Base-by-base conservation (phyloP, 176 grass and related monocot species). In the Saccharum officinarum region DNA sequence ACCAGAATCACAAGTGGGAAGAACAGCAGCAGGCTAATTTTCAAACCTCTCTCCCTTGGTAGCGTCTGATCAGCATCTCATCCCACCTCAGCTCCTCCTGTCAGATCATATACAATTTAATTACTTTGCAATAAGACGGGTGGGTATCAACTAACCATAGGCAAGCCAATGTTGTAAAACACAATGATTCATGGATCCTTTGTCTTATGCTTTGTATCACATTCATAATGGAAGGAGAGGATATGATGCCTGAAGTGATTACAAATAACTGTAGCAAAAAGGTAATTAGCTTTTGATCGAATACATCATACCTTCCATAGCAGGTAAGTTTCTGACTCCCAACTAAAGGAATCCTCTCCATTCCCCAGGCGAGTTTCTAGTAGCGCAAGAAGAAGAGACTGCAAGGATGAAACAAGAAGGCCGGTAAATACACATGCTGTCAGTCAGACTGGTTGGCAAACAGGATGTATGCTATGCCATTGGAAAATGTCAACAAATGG, bases 11-110 rank as follows among this genome's bases (percentile, higher is more conserved):
- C 1, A 45, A 72, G 2, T 44, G 38, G 22, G 57, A 61, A 72
- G 40, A 45, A 72, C 1, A 54, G 20, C 7, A 20, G 13, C 20
- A 75, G 23, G 50, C 0, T 44, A 50, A 57, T 49, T 14, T 25
- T 33, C 79, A 86, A 52, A 98, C 93, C 93, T 98, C 91, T 93
- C 95, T 95, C 18, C 93, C 93, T 73, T 90, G 69, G 86, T 95
- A 95, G 17, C 80, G 89, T 62, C 61, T 92, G 82, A 95, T 92
- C 73, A 98, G 91, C 77, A 85, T 67, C 77, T 98, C 83, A 83
- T 93, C 84, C 95, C 92, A 98, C 46, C 69, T 70, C 13, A 98
- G 75, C 78, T 98, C 95, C 50, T 92, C 95, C 95, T 98, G 87
- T 67, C 39, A 55, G 74, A 73, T 80, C 23, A 70, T 78, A 83